A percentile compares a stretch with the other conserved stretches of the same genome.
These are phyloP conservation scores for Magnolia sinica DNA, from an alignment of 164 flowering plant species.

Conservation along the genomic window DNA sequence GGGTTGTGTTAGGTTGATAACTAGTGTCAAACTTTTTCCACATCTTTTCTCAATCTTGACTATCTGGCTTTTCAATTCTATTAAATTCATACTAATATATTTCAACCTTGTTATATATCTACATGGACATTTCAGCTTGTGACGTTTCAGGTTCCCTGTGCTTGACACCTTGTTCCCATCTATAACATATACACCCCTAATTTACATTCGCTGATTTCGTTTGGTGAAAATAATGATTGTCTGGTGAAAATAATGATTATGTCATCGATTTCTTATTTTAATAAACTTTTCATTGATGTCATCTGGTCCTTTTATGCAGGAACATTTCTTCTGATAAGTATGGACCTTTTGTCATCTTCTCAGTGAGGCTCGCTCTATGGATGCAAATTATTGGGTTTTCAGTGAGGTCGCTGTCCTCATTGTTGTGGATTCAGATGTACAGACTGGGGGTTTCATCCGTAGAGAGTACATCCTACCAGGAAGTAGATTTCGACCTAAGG, in stretches of 20 bases:
- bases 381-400: conserved; percentile 76
- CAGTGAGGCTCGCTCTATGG: conserved; percentile 60
- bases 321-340: conserved; percentile 46
- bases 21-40: too few relatives aligned
- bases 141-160: too few relatives aligned
- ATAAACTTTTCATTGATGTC: neutral
- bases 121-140: too few relatives aligned
- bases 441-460: conserved; percentile 67
- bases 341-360: conserved; percentile 44
- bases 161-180: too few relatives aligned
- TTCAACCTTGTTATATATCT: too few relatives aligned
- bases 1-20: too few relatives aligned
- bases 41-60: too few relatives aligned
- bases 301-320: conserved; percentile 41
- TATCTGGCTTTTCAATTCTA: too few relatives aligned
- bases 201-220: neutral
- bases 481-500: conserved; percentile 62
- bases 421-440: conserved; percentile 90
- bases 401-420: conserved; percentile 66
- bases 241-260: neutral
- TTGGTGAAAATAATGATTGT: neutral
- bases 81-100: too few relatives aligned
- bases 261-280: neutral
- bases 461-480: conserved; percentile 40
- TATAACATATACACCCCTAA: neutral